Conservation (phyloP, 1,139 yeast genomes). For the Pichia sp. region DNA sequence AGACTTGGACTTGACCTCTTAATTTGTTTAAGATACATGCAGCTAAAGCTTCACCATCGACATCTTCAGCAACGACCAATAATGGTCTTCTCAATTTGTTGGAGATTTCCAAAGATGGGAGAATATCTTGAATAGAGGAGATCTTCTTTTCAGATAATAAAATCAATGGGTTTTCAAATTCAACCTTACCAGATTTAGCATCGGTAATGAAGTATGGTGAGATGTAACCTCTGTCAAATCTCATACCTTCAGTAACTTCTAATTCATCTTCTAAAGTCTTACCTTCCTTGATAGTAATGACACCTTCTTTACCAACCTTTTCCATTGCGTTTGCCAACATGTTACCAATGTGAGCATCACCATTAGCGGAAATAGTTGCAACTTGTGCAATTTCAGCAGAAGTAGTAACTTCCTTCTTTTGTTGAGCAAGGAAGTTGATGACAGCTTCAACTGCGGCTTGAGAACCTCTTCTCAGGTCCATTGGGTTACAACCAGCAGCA, state of each 20-base stretch:
- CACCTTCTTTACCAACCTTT: slow-evolving; percentile 99
- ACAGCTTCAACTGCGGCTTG: slow-evolving; percentile 98
- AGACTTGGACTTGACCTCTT: slow-evolving; percentile 98
- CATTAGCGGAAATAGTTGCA: slow-evolving; percentile 97
- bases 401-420: slow-evolving; percentile 96
- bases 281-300: slow-evolving; percentile 94
- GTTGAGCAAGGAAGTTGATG: slow-evolving; percentile 76
- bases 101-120: slow-evolving; percentile 92
- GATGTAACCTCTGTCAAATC: slow-evolving; percentile 97
- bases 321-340: slow-evolving; percentile 97
- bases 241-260: slow-evolving; percentile 99
- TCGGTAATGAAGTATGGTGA: slow-evolving; percentile 98
- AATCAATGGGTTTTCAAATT: slow-evolving; percentile 90
- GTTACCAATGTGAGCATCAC: slow-evolving; percentile 91
- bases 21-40: slow-evolving; percentile 98
- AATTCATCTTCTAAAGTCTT: slow-evolving; percentile 94
- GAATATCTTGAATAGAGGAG: slow-evolving; percentile 83
- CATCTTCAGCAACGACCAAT: slow-evolving; percentile 91
- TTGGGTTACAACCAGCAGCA: slow-evolving; percentile 99
- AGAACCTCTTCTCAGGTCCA: slow-evolving; percentile 98
- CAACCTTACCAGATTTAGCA: slow-evolving; percentile 93
- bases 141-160: slow-evolving; percentile 92
- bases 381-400: slow-evolving; percentile 98
- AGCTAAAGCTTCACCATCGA: slow-evolving; percentile 98
- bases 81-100: slow-evolving; percentile 94